A percentile compares a stretch with the other conserved stretches of the same genome.
Conservation (phyloP, 169 alveolate genomes). For the Eimeria praecox region DNA sequence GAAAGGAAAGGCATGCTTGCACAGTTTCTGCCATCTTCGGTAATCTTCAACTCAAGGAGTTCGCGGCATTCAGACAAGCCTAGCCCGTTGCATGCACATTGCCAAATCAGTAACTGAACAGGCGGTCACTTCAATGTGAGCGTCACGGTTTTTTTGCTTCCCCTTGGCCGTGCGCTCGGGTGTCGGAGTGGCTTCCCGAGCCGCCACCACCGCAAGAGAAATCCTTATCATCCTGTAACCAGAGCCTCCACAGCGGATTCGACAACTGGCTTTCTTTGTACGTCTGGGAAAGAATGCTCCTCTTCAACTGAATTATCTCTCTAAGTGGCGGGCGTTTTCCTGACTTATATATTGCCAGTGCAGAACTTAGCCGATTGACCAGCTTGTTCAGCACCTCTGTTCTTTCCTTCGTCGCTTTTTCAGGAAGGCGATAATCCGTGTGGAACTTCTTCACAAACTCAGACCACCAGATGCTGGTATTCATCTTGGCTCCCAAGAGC, state of each 20-base stretch:
- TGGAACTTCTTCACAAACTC: neutral
- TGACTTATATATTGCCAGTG: neutral
- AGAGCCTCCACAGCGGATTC: neutral
- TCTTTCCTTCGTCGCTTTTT: neutral
- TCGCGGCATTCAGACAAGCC: too few species aligned
- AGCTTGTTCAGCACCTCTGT: neutral
- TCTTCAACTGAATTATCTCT: neutral
- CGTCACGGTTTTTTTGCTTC: neutral
- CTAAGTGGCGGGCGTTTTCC: neutral
- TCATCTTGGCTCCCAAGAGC: conserved; percentile 27
- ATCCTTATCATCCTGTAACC: neutral
- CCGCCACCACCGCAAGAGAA: neutral
- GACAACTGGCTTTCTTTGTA: neutral
- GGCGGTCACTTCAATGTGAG: too few species aligned
- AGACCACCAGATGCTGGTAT: neutral
- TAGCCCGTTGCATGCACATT: too few species aligned
- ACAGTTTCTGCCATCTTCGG: too few species aligned
- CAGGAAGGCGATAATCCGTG: neutral
- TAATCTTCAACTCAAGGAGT: too few species aligned
- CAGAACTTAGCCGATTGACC: neutral
- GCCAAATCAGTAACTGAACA: too few species aligned
- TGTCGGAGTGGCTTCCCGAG: neutral
- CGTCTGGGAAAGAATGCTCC: neutral
- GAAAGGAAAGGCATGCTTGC: too few species aligned
- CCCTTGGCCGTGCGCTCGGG: neutral